Percentiles rank a stretch among this genome's conserved stretches.
Conservation (phyloP, 2,329 filamentous ascomycete species). For the Neocatenulostroma microsporum region DNA sequence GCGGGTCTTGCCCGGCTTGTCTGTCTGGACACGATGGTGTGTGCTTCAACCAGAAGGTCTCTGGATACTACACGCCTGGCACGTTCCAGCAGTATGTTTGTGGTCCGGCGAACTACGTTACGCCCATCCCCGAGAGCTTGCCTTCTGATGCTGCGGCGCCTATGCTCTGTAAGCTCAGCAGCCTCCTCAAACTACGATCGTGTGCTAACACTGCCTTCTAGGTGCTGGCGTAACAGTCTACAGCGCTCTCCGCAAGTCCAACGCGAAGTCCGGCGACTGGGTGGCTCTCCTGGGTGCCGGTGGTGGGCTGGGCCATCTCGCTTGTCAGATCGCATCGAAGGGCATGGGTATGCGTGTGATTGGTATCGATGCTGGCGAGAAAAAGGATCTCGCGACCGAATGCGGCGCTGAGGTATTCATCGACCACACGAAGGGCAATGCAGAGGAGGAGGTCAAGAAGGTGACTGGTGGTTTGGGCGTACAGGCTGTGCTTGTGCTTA, state of each 20-base stretch:
- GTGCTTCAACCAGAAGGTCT: slow-evolving; percentile 41
- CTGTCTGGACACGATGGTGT: slow-evolving; percentile 48
- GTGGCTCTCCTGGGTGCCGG: slow-evolving; percentile 44
- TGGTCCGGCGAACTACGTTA: slow-evolving; percentile 59
- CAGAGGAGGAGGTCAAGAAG: slow-evolving; percentile 49
- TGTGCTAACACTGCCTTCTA: slow-evolving; percentile 28
- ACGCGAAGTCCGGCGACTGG: slow-evolving; percentile 52
- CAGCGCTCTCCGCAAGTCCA: slow-evolving; percentile 54
- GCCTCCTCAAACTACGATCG: no score
- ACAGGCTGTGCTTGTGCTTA: slow-evolving; percentile 51
- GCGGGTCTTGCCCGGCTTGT: slow-evolving; percentile 49
- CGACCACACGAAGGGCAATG: slow-evolving; percentile 49
- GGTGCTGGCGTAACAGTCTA: slow-evolving; percentile 61
- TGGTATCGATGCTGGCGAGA: slow-evolving; percentile 57
- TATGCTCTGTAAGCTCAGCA: slow-evolving; percentile 31
- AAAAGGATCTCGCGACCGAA: slow-evolving; percentile 53
- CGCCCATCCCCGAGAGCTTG: slow-evolving; percentile 57
- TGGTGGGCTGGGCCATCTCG: slow-evolving; percentile 45
- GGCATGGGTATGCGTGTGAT: slow-evolving; percentile 55
- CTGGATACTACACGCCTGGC: slow-evolving; percentile 60
- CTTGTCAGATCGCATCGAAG: slow-evolving; percentile 51
- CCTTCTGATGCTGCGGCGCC: slow-evolving; percentile 56
- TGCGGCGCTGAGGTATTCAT: slow-evolving; percentile 62
- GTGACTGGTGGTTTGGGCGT: slow-evolving; percentile 53
- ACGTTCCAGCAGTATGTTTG: slow-evolving; percentile 66